Evolutionary conservation across 2,329 filamentous ascomycete species (phyloP).

Genomic region (Bipolaris cookei): DNA sequence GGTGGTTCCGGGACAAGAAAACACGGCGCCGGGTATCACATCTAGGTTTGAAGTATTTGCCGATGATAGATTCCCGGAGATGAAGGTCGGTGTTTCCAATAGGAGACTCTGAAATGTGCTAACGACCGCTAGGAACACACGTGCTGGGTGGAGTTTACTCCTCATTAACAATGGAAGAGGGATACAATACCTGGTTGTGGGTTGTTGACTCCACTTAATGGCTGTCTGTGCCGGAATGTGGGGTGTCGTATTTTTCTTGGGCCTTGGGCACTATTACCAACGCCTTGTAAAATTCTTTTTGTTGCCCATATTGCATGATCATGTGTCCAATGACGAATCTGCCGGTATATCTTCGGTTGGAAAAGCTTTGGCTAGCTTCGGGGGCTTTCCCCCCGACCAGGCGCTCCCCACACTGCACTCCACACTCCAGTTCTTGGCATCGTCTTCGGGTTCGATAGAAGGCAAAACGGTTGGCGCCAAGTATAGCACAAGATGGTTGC

Average conservation of each 20-base stretch:
- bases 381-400: conserved; percentile 8
- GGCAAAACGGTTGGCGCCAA: conserved; percentile 6
- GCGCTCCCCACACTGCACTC: conserved; percentile 19
- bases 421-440: conserved; percentile 24
- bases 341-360: conserved; percentile 12
- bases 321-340: conserved; percentile 16
- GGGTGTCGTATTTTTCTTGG: background rate
- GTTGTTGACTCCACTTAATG: background rate
- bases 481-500: background rate
- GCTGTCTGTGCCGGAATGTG: conserved; percentile 7
- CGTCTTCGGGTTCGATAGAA: background rate
- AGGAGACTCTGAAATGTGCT: background rate
- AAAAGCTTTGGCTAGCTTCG: conserved; percentile 7
- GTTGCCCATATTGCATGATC: conserved; percentile 1
- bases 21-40: conserved; percentile 49
- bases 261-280: background rate
- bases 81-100: conserved; percentile 13
- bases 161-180: background rate
- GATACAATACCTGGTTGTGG: background rate
- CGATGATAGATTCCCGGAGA: conserved; percentile 40
- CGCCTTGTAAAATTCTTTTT: conserved; percentile 2
- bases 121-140: conserved; percentile 9
- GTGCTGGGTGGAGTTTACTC: conserved; percentile 11
- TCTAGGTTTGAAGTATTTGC: conserved; percentile 53
- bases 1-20: conserved; percentile 41